A percentile compares a stretch with the other conserved stretches of the same genome.
These are phyloP conservation scores for Fraxinus dipetala DNA, from an alignment of 305 asterid species.

Conservation along the genomic window DNA sequence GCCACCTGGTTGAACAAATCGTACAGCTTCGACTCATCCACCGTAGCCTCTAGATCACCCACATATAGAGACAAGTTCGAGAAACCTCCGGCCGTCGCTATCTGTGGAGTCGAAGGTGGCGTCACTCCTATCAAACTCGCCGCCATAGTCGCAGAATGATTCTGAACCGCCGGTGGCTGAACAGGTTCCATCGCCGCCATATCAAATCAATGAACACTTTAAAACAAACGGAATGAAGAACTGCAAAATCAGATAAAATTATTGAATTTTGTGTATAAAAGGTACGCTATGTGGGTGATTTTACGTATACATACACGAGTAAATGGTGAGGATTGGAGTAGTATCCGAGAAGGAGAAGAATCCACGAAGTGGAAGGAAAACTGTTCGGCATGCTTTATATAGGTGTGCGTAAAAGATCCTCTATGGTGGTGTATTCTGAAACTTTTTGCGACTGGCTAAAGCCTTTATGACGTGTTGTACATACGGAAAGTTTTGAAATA, in stretches of 20 bases:
- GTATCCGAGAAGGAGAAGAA: not conserved
- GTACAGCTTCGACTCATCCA: constrained; percentile 51
- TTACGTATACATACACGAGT: not conserved
- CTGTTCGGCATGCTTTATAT: not conserved
- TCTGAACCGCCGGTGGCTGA: constrained; percentile 34
- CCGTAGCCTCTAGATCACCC: constrained; percentile 59
- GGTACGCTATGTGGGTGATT: not conserved
- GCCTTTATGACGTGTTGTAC: not conserved
- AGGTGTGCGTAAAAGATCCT: not conserved
- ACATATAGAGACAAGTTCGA: constrained; percentile 55
- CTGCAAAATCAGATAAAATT: not conserved
- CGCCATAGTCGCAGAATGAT: constrained; percentile 25
- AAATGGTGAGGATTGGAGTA: not conserved
- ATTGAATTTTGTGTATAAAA: not conserved
- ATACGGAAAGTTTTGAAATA: not conserved
- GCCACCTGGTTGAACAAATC: constrained; percentile 67
- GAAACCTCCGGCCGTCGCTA: constrained; percentile 2
- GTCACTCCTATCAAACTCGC: constrained; percentile 15
- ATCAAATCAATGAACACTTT: not conserved
- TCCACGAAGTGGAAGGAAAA: not conserved
- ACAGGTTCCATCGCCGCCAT: constrained; percentile 38
- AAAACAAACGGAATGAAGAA: not conserved
- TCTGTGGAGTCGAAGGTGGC: constrained; percentile 24
- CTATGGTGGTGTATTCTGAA: not conserved
- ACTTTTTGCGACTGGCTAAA: not conserved